phyloP scores from a whole-genome alignment of 2,329 filamentous ascomycete genomes.

The Cladosporium phlei region DNA sequence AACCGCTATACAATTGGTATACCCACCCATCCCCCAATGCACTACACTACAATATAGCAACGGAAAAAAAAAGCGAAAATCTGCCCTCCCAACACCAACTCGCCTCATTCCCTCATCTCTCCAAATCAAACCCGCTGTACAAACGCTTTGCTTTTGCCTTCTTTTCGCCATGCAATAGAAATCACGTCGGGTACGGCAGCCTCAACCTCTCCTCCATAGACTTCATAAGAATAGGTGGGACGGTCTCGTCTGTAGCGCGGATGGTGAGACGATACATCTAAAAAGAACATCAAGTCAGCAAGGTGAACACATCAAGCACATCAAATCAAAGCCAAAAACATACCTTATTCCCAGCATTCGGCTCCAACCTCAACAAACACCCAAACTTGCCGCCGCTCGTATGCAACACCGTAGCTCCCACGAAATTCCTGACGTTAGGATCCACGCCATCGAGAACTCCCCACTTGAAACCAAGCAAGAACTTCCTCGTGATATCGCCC shows the following conservation, averaged over 20 bases:
- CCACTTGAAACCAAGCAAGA: slow-evolving; percentile 84
- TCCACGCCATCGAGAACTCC: slow-evolving; percentile 80
- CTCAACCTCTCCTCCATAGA: slow-evolving; percentile 81
- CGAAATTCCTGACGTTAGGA: slow-evolving; percentile 88
- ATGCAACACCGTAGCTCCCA: slow-evolving; percentile 82
- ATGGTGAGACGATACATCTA: slow-evolving; percentile 96
- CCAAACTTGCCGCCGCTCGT: slow-evolving; percentile 88
- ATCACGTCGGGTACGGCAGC: slow-evolving; percentile 31
- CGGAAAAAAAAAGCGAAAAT: no score
- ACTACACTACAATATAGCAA: no score
- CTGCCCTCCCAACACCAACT: no score
- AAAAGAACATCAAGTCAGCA: no score
- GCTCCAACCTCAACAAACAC: slow-evolving; percentile 87
- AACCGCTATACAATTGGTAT: slow-evolving; percentile 7
- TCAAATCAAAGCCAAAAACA: slow-evolving; percentile 34
- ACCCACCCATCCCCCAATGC: not conserved
- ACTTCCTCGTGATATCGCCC: slow-evolving; percentile 64
- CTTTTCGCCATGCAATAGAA: not conserved
- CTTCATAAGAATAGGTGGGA: slow-evolving; percentile 74
- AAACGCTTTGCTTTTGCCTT: not conserved
- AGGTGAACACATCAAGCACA: no score
- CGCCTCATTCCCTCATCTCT: no score
- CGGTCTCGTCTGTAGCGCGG: slow-evolving; percentile 84
- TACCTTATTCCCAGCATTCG: slow-evolving; percentile 88
- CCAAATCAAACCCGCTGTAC: no score